These are phyloP conservation scores for Leonotis leonurus DNA, from an alignment of 257 asterid species.

Conservation along the genomic window DNA sequence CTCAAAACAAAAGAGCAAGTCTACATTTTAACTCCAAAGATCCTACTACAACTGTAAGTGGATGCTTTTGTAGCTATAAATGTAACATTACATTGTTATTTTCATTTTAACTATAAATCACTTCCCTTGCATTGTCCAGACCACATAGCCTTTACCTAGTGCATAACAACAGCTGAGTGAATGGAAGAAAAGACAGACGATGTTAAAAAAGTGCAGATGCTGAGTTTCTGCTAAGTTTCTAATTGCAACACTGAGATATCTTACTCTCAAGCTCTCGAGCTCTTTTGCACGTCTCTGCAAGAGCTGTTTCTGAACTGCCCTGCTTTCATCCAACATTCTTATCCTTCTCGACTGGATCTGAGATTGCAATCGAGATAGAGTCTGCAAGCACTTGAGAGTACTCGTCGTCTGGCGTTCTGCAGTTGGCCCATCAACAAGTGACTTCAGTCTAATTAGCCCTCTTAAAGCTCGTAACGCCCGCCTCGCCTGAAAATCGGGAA, in stretches of 20 bases:
- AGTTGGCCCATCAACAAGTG: slow-evolving; percentile 68
- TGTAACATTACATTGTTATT: too few relatives aligned
- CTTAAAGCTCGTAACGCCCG: slow-evolving; percentile 72
- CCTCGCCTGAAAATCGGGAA: slow-evolving; percentile 59
- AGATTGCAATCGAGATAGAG: slow-evolving; percentile 67
- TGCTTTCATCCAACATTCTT: slow-evolving; percentile 72
- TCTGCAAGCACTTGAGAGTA: slow-evolving; percentile 69
- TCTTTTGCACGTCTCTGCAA: slow-evolving; percentile 80
- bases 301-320: slow-evolving; percentile 76
- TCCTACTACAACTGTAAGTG: background rate
- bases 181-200: too few relatives aligned
- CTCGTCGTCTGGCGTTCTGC: slow-evolving; percentile 69
- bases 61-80: too few relatives aligned
- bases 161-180: too few relatives aligned
- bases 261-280: slow-evolving; percentile 76
- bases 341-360: slow-evolving; percentile 69
- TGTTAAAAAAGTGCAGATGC: slow-evolving; percentile 1
- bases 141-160: background rate
- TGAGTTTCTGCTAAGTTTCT: background rate
- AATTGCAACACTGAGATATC: slow-evolving; percentile 23
- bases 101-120: too few relatives aligned
- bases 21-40: background rate
- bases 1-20: background rate
- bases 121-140: background rate
- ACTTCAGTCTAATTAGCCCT: slow-evolving; percentile 81